These are phyloP conservation scores for Alternaria dauci DNA, from an alignment of 2,329 filamentous ascomycete species.

Conservation along the genomic window DNA sequence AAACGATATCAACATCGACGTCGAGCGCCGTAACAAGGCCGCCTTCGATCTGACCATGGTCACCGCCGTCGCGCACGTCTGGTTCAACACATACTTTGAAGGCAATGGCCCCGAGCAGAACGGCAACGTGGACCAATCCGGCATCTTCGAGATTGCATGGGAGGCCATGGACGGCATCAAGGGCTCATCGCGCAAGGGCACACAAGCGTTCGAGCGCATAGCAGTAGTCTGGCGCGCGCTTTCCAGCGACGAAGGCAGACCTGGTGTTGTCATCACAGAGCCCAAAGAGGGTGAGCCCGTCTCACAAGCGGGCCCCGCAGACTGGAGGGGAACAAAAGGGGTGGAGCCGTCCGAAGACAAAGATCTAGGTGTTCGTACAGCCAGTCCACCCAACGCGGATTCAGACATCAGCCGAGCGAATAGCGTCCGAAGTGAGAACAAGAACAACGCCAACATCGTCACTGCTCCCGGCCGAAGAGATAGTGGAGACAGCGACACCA, in stretches of 20 bases:
- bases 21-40: conserved; percentile 85
- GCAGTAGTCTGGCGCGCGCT: conserved; percentile 81
- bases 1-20: conserved; percentile 88
- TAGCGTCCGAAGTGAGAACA: conserved; percentile 64
- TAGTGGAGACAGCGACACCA: conserved; percentile 48
- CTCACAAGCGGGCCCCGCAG: conserved; percentile 71
- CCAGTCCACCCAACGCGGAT: conserved; percentile 66
- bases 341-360: conserved; percentile 61
- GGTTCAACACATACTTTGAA: conserved; percentile 97
- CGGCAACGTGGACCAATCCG: conserved; percentile 72
- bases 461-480: conserved; percentile 36
- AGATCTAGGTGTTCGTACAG: conserved; percentile 72
- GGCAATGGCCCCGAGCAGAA: conserved; percentile 74
- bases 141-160: conserved; percentile 76
- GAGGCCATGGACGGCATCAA: conserved; percentile 93
- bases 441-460: conserved; percentile 33
- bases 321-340: conserved; percentile 72
- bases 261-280: conserved; percentile 65
- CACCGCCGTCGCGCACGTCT: conserved; percentile 90
- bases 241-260: conserved; percentile 41
- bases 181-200: conserved; percentile 83
- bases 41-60: conserved; percentile 84
- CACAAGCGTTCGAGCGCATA: conserved; percentile 79
- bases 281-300: conserved; percentile 73
- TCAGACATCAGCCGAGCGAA: conserved; percentile 75